Base-by-base conservation (phyloP, 345 rosid genomes). In the Rhodomyrtus tomentosa region DNA sequence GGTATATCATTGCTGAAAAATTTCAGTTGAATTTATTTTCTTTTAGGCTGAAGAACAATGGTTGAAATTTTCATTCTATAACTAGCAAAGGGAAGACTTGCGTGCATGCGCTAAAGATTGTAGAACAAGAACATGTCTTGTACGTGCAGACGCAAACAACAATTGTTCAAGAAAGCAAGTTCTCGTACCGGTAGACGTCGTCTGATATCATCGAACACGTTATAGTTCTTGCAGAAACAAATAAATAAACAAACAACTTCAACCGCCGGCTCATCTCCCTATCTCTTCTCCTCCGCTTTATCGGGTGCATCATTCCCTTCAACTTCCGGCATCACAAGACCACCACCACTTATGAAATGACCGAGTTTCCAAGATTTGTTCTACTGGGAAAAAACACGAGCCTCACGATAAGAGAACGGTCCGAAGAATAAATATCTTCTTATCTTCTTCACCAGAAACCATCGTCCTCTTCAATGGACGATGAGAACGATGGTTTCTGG, bases 111-210 rank as follows among this genome's bases (percentile, higher is more conserved):
- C 76, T 32, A 32, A 68, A 32, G 24, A 32, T 68, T 18, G 24
- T 32, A 68, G 76, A 68, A 62, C 24, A 29, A 62, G 11, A 62
- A 29, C 9, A 36, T 9, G 9, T 29, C 74, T 62, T 9, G 0
- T 32, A 29, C 3, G 11, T 1, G 40, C 1, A 7, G 22, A 32
- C 32, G 45, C 76, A 68, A 68, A 16, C 45, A 68, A 16, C 13
- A 18, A 18, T 16, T 32, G 13, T 68, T 0, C 45, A 32, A 32
- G 24, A 68, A 68, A 68, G 7, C 24, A 32, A 68, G 12, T 68
- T 21, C 40, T 32, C 3, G 0, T 32, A 68, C 3, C 2, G 40
- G 6, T 68, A 68, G 76, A 68, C 6, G 8, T 1, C 0, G 3
- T 68, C 76, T 5, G 24, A 32, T 4, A 32, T 68, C 11, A 32